Base-by-base conservation (phyloP, 768 basidiomycete genomes). In the Gymnopilus junonius region DNA sequence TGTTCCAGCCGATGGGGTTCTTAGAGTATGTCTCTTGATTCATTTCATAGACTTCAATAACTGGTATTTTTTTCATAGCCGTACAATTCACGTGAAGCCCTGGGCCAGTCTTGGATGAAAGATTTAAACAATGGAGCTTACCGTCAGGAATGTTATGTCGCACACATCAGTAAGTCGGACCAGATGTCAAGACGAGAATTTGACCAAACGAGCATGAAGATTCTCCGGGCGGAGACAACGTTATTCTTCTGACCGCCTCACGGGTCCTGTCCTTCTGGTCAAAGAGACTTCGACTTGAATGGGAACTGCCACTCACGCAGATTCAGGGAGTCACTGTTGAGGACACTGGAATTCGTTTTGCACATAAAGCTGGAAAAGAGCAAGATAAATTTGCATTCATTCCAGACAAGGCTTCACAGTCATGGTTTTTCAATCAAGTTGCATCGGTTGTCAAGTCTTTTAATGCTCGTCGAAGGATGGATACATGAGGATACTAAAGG, bases 41-140 rank as follows among this genome's bases (percentile, higher is more conserved):
- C 39, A 40, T 4, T 55, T 37, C 12, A 15, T 43, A 10, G 17
- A 50, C 35, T 23, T 43, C 25, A 21, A 40, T 40, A 46, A 40
- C 61, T 40, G 20, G 57, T 11, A 40, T 63, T 40, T 32, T n/a
- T 25, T 55, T 29, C 58, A 1, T 69, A 97, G 94, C 88, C 97
- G 0, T 99, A 93, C 76, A 92, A 93, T 53, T 84, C 86, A 35
- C 89, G 95, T 6, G 96, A 97, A 74, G 94, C 96, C 0, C 78
- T 93, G 8, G 97, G 97, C 6, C 97, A 99, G 76, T 94, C 91
- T 69, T 99, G 97, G 97, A 90, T 99, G 84, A 93, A 88, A 77
- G 97, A 98, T 72, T 76, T 99, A 15, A 94, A 95, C 66, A 88
- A 93, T 61, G 97, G 97, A 10, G 82, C 87, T 15, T 99, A 91